Percentiles rank a stretch among this genome's conserved stretches.
These are phyloP conservation scores for Globisporangium radiosum DNA, from an alignment of 352 stramenopile species.

Conservation along the genomic window DNA sequence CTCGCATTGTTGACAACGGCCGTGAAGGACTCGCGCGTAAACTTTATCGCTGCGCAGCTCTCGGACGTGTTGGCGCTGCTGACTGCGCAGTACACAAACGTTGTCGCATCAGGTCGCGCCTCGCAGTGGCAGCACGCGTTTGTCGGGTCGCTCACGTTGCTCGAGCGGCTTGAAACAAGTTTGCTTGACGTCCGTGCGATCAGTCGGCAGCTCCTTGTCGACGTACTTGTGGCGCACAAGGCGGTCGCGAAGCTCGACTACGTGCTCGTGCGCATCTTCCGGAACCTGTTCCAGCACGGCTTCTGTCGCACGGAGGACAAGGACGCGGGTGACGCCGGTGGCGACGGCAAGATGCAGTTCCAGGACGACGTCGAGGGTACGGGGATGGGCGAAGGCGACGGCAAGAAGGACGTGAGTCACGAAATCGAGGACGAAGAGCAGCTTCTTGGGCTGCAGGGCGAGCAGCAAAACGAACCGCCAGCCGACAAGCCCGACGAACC, in stretches of 20 bases:
- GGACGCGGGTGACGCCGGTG: conserved; percentile 84
- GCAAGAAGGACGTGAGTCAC: conserved; percentile 98
- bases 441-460: conserved; percentile 96
- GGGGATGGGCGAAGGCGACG: conserved; percentile 99
- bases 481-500: conserved; percentile 86
- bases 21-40: conserved; percentile 68
- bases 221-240: conserved; percentile 84
- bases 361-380: conserved; percentile 98
- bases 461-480: conserved; percentile 80
- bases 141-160: conserved; percentile 33
- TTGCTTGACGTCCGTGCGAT: conserved; percentile 65
- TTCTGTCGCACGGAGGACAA: conserved; percentile 91
- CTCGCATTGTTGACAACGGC: conserved; percentile 35
- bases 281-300: conserved; percentile 94
- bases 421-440: conserved; percentile 99
- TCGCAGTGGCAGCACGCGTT: conserved; percentile 27
- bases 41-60: conserved; percentile 62
- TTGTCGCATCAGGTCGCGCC: conserved; percentile 15
- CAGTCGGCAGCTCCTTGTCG: conserved; percentile 70
- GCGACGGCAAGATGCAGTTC: conserved; percentile 91
- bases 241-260: conserved; percentile 94
- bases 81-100: conserved; percentile 36
- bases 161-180: conserved; percentile 58
- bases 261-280: conserved; percentile 94
- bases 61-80: conserved; percentile 36